Base-by-base conservation (phyloP, 768 basidiomycete species). In the Tremella fuciformis region DNA sequence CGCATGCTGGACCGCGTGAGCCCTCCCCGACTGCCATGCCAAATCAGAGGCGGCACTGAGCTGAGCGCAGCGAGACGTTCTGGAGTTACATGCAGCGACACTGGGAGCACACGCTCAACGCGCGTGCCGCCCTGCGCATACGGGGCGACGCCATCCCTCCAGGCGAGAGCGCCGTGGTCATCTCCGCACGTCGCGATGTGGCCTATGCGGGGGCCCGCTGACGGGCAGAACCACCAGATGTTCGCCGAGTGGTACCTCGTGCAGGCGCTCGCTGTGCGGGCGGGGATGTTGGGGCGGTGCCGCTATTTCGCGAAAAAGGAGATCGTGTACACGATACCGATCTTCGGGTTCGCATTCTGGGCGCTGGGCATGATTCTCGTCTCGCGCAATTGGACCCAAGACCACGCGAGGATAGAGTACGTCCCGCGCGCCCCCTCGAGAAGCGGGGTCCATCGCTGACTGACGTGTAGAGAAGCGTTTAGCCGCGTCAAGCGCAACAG, bases 1-100 rank as follows among this genome's bases (percentile, higher is more conserved):
- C 15, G 63, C 64, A 26, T 65, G 69, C 39, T 63, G 62, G 63
- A 67, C 64, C 7, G 69, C 66, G 69, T 71, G 50, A 57, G 69
- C 60, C 22, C 29, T 34, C 15, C 29, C 39, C 40, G 25, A 8
- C 24, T 41, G 7, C 29, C 40, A 26, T 50, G 3, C 25, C 46
- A n/a, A 11, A 41, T 11, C 39, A 41, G 39, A 41, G 39, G 11
- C 42, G 16, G 42, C n/a, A 18, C n/a, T 22, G n/a, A 46, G 22
- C n/a, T 46, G n/a, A 46, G 6, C 4, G 19, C 49, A 71, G 69
- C 8, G 57, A 61, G 16, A 40, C 49, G 37, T 67, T 71, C 26
- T 71, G 69, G 69, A 26, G 26, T 13, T 71, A 71, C 44, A 71
- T 71, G 69, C 69, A 71, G 46, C 50, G 38, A 4, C 64, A 71